phyloP scores from a whole-genome alignment of 345 rosid species.

The Noccaea caerulescens region DNA sequence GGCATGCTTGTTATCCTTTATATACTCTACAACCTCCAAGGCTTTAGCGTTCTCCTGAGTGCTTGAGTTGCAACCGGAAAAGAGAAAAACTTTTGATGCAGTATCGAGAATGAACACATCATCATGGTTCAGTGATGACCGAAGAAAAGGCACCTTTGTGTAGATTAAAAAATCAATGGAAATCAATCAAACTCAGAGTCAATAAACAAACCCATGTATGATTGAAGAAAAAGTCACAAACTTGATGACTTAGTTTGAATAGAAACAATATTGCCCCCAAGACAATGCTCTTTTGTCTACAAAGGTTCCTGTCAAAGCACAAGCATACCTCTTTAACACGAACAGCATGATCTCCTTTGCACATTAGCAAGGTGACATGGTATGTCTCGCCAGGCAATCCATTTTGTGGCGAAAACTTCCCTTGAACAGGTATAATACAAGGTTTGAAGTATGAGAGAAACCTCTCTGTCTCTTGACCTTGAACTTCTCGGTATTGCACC shows the following conservation, averaged over 20 bases:
- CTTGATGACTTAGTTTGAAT: too few species aligned
- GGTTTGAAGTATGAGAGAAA: constrained; percentile 87
- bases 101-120: constrained; percentile 84
- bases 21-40: constrained; percentile 73
- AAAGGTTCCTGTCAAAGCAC: neutral
- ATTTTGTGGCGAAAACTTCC: constrained; percentile 53
- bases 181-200: constrained; percentile 20
- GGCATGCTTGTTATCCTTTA: constrained; percentile 72
- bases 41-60: constrained; percentile 89
- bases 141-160: constrained; percentile 72
- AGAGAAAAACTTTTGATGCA: constrained; percentile 79
- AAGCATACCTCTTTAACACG: constrained; percentile 79
- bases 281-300: neutral
- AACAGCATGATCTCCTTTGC: constrained; percentile 85
- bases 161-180: neutral
- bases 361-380: constrained; percentile 55
- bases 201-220: too few species aligned
- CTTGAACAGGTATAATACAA: constrained; percentile 81
- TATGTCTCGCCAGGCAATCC: constrained; percentile 51
- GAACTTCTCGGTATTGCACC: constrained; percentile 87
- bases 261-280: neutral
- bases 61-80: constrained; percentile 83
- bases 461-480: constrained; percentile 80
- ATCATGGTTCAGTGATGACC: constrained; percentile 80
- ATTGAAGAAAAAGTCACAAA: too few species aligned